Conservation (phyloP, 2,329 filamentous ascomycete genomes). For the Rhinocladiella similis region DNA sequence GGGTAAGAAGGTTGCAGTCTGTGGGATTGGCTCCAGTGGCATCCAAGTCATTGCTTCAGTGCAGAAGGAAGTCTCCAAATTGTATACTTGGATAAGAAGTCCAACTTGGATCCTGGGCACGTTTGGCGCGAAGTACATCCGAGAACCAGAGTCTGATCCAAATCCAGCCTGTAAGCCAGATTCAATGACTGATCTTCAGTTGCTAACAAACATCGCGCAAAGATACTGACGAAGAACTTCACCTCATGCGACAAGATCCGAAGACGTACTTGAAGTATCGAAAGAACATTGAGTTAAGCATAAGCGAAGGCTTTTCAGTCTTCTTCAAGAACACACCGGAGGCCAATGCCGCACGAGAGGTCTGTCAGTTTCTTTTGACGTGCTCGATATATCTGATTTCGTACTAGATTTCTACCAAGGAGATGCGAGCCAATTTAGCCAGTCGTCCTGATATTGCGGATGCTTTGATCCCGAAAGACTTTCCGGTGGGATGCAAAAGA, state of each 20-base stretch:
- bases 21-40: conserved; percentile 27
- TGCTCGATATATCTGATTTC: not conserved
- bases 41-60: conserved; percentile 38
- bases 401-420: not conserved
- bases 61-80: conserved; percentile 35
- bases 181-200: conserved; percentile 10
- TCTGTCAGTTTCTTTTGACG: not conserved
- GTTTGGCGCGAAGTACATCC: conserved; percentile 14
- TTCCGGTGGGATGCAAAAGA: conserved; percentile 26
- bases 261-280: conserved; percentile 21
- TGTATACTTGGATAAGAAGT: conserved; percentile 34
- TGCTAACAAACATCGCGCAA: not conserved
- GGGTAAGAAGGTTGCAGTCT: conserved; percentile 27
- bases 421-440: conserved; percentile 25
- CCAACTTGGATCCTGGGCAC: conserved; percentile 32
- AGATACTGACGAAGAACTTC: not conserved
- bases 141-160: conserved; percentile 13
- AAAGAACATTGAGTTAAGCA: conserved; percentile 15
- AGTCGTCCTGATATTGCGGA: conserved; percentile 18
- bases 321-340: conserved; percentile 5
- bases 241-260: conserved; percentile 9
- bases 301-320: conserved; percentile 12
- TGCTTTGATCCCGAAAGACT: conserved; percentile 27
- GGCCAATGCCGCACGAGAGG: not conserved
- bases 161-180: conserved; percentile 5